phyloP scores from a whole-genome alignment of 805 yeast species.

The Pichia eremophila region DNA sequence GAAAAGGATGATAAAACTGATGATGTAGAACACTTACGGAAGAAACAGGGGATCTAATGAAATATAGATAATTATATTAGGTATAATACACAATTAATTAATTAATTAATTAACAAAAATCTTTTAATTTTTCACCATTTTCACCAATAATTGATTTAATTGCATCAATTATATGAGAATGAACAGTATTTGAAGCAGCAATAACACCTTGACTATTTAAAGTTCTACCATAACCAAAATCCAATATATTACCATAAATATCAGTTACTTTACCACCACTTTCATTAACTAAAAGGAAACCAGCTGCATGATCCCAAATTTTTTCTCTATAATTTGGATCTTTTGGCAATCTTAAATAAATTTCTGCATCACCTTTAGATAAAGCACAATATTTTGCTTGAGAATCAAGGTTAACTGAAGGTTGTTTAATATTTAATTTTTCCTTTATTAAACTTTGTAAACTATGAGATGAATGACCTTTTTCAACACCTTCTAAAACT shows the following conservation, averaged over 20 bases:
- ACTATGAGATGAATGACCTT: conserved; percentile 87
- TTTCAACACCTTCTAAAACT: conserved; percentile 91
- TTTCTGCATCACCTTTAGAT: conserved; percentile 85
- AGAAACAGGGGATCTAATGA: too few relatives aligned
- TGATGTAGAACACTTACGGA: too few relatives aligned
- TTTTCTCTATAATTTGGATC: conserved; percentile 74
- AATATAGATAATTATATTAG: too few relatives aligned
- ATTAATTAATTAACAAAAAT: conserved; percentile 10
- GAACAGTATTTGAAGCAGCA: conserved; percentile 55
- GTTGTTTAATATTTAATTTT: conserved; percentile 46
- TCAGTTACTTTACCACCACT: conserved; percentile 91
- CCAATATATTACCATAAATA: conserved; percentile 60
- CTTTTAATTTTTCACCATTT: conserved; percentile 24
- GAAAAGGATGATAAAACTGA: too few relatives aligned
- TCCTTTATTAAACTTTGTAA: conserved; percentile 71
- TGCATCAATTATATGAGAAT: conserved; percentile 39
- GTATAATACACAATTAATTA: too few relatives aligned
- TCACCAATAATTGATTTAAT: conserved; percentile 31
- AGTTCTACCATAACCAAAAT: conserved; percentile 81
- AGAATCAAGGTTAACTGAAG: conserved; percentile 74
- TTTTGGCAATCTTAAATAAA: conserved; percentile 82
- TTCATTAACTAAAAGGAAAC: conserved; percentile 75
- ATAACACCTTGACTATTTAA: conserved; percentile 85
- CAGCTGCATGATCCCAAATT: conserved; percentile 99
- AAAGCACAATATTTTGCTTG: conserved; percentile 94